Evolutionary conservation across 1,284 basidiomycete genomes (phyloP), one percentile per base, ranked within the genome.

Genomic region (Leucoagaricus sp.): DNA sequence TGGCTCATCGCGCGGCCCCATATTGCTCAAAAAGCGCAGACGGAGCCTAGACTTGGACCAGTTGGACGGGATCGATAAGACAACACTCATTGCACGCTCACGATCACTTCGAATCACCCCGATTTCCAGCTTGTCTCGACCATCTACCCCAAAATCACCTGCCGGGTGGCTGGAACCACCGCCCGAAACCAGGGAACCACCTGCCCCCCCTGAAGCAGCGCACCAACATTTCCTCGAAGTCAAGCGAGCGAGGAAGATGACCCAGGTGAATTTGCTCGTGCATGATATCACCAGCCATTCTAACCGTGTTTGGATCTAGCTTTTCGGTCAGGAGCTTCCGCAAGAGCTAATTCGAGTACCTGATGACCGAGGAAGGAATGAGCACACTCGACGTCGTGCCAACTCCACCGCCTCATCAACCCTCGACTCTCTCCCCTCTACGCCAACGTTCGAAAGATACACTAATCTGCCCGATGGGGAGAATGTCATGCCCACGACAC

Each of bases 211-310:
- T 72, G 59, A 70, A 65, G 51, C 73, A 75, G 61, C 67, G 71
- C 55, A 64, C 67, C 31, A 56, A 72, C 62, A 76, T 46, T 51
- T 54, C 12, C 31, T 42, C 23, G 56, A 74, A 56, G 72, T 81
- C 46, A 72, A 72, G 55, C 74, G 79, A 25, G 76, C 76, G 21
- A 67, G 73, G 60, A 82, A 81, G 67, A 75, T 82, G 71, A 65
- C 74, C 17, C 75, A 80, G 72, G 80, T 81, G 60, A 33, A 33
- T 25, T 9, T 25, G 17, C 9, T 33, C 29, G 69, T 63, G 28
- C 9, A 15, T 31, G 29, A 12, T 23, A 54, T 28, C 21, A 42
- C 34, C 19, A 38, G 54, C 28, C 28, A 38, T 17, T 44, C 41
- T 52, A 52, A 55, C 50, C 52, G 40, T 58, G 36, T 48, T 57